Base-by-base conservation (phyloP, 768 basidiomycete species). In the Mycena rebaudengoi region DNA sequence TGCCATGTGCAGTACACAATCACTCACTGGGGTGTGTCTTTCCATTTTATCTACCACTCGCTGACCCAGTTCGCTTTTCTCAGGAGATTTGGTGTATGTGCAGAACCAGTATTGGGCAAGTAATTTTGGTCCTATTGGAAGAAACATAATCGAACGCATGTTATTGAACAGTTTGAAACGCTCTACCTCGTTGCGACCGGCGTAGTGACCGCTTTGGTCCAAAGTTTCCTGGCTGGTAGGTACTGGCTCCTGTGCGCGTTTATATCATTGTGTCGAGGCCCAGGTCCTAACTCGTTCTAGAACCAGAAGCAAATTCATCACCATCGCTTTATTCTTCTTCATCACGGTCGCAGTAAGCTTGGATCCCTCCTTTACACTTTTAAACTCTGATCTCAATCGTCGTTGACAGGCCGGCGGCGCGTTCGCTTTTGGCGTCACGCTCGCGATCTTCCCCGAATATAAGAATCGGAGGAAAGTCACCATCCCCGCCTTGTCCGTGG, bases 11-110 rank as follows among this genome's bases (percentile, higher is more conserved):
- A 58, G 56, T 48, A 58, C 46, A 58, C 56, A 46, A 40, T 58
- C 44, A 58, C 35, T 49, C 56, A 57, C 56, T 46, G 33, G 37
- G 46, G 46, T 58, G 56, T 49, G 56, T 58, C 32, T 29, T 54
- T 58, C 26, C 45, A 49, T 26, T 49, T 32, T 20, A 45, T 29
- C 37, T 35, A 54, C 39, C 26, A 39, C 37, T 54, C 52, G 40
- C 39, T 40, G 52, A 54, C 33, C 52, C 26, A 40, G 5, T 35
- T 53, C 6, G 33, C 33, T 28, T 23, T 25, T 37, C 39, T 39
- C 39, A 53, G 55, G 44, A 35, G 23, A 57, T 46, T 37, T 37
- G 32, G 35, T 45, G 23, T 58, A 58, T 48, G 20, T 58, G 25
- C 5, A 37, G 25, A 58, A 46, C 18, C 56, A 58, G 37, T 37